Evolutionary conservation across 805 yeast genomes (phyloP).

Genomic region (Cyberlindnera sargentensis): DNA sequence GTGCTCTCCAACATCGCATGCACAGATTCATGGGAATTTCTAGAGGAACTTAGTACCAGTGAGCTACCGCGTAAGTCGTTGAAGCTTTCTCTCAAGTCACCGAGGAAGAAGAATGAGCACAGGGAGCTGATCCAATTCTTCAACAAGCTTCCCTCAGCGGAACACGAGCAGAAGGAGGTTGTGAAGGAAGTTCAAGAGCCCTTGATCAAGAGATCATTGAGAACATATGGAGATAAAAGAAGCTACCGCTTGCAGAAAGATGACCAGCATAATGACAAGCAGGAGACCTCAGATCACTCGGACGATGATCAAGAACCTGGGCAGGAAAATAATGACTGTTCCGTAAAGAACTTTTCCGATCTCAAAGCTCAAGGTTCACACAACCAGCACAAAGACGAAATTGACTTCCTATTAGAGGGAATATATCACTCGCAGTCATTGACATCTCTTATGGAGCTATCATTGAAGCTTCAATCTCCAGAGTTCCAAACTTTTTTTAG

Average conservation of each 20-base stretch:
- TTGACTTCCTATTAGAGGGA: slow-evolving; percentile 26
- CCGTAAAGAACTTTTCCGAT: slow-evolving; percentile 21
- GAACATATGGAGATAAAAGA: slow-evolving; percentile 26
- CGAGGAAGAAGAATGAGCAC: slow-evolving; percentile 7
- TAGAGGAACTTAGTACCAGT: slow-evolving; percentile 2
- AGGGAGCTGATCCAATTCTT: slow-evolving; percentile 11
- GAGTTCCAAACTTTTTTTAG: too few species aligned
- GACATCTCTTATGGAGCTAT: slow-evolving; percentile 21
- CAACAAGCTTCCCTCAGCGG: not conserved
- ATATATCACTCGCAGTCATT: slow-evolving; percentile 13
- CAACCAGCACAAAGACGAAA: slow-evolving; percentile 28
- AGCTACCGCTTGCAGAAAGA: slow-evolving; percentile 18
- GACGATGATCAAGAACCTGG: slow-evolving; percentile 7
- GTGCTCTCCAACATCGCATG: not conserved
- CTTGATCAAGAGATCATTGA: slow-evolving; percentile 6
- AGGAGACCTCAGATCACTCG: not conserved
- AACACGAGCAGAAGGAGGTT: not conserved
- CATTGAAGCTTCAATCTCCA: slow-evolving; percentile 10
- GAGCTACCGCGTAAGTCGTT: slow-evolving; percentile 1
- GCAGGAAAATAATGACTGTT: slow-evolving; percentile 1
- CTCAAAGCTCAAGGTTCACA: slow-evolving; percentile 30
- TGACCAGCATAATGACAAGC: slow-evolving; percentile 4
- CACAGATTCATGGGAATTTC: slow-evolving; percentile 5
- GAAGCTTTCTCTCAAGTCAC: slow-evolving; percentile 6
- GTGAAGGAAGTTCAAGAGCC: not conserved